phyloP scores from a whole-genome alignment of 2,329 filamentous ascomycete species.

The Calonectria ilicicola region DNA sequence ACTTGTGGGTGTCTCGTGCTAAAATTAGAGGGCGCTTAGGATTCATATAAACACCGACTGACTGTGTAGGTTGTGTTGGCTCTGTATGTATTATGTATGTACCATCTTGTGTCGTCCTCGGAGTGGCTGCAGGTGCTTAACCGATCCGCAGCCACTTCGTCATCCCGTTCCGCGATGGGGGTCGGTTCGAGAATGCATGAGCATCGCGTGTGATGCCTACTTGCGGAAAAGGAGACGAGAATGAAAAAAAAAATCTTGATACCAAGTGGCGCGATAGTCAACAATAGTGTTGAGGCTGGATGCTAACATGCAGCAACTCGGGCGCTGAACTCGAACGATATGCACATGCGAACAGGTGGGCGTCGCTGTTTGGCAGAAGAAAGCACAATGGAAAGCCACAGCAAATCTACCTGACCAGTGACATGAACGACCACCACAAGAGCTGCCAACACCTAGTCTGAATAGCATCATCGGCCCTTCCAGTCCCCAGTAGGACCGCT shows the following conservation, averaged over 20 bases:
- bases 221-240: background rate
- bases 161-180: background rate
- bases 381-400: background rate
- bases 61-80: background rate
- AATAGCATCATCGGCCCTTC: constrained; percentile 7
- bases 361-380: constrained; percentile 8
- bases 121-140: background rate
- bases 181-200: background rate
- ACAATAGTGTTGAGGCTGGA: background rate
- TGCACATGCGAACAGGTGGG: constrained; percentile 18
- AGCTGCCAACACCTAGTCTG: background rate
- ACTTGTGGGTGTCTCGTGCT: background rate
- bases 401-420: background rate
- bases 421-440: background rate
- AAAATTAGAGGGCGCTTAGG: constrained; percentile 17
- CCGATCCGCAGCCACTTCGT: background rate
- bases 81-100: background rate
- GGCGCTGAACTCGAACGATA: background rate
- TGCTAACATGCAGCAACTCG: background rate
- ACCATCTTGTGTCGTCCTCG: background rate
- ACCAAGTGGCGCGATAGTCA: background rate
- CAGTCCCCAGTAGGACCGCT: background rate
- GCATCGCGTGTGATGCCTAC: background rate
- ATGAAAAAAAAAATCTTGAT: background rate
- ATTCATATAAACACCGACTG: background rate